These are phyloP conservation scores for Pleurotus salmoneostramineus DNA, from an alignment of 768 basidiomycete species.

Conservation along the genomic window DNA sequence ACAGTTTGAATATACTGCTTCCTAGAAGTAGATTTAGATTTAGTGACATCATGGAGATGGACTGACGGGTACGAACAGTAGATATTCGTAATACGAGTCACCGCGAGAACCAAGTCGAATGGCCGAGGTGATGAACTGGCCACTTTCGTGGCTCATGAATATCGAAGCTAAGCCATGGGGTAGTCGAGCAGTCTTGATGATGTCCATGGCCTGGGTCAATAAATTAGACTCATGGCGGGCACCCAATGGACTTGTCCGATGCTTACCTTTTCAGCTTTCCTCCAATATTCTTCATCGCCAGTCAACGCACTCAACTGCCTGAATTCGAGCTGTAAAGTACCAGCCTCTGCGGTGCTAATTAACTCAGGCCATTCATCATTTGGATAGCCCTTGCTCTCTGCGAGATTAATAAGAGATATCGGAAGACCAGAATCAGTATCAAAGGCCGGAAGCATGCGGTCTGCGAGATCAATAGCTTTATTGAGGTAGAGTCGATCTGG, in stretches of 20 bases:
- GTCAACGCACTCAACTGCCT: slow-evolving; percentile 82
- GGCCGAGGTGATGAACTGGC: slow-evolving; percentile 52
- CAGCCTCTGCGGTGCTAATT: slow-evolving; percentile 82
- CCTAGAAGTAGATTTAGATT: slow-evolving; percentile 19
- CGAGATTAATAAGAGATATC: slow-evolving; percentile 75
- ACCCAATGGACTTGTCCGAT: too few species aligned
- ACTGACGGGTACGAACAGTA: slow-evolving; percentile 48
- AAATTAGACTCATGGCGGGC: too few species aligned
- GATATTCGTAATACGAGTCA: slow-evolving; percentile 93
- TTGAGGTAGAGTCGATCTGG: slow-evolving; percentile 61
- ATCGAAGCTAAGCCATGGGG: slow-evolving; percentile 80
- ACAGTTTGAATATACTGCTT: slow-evolving; percentile 87
- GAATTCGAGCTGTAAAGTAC: slow-evolving; percentile 88
- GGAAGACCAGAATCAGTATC: slow-evolving; percentile 82
- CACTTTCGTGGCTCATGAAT: slow-evolving; percentile 61
- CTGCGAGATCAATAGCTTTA: slow-evolving; percentile 78
- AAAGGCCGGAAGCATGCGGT: slow-evolving; percentile 82
- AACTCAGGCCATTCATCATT: slow-evolving; percentile 57
- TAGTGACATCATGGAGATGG: neutral
- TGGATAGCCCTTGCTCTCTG: slow-evolving; percentile 50
- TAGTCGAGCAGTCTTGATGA: slow-evolving; percentile 58
- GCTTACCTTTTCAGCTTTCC: slow-evolving; percentile 65
- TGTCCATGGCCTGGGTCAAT: slow-evolving; percentile 49
- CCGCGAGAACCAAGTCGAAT: slow-evolving; percentile 90
- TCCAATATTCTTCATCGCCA: slow-evolving; percentile 77